Evolutionary conservation across 768 basidiomycete genomes (phyloP).

Genomic region (Collybia mongolica): DNA sequence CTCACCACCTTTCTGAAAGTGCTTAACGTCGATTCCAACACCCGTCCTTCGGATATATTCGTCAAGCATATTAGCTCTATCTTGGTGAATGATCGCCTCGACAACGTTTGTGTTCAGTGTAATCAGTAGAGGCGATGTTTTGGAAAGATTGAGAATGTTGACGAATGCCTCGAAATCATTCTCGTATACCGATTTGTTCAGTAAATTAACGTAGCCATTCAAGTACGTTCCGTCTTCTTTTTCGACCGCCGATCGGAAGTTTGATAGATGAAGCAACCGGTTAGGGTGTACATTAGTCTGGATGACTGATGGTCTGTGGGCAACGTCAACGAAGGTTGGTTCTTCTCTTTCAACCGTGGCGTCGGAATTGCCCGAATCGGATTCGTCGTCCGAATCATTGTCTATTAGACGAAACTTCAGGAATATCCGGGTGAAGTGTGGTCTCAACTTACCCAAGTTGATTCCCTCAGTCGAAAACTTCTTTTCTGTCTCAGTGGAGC

Average conservation of each 20-base stretch:
- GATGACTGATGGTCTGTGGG: constrained; percentile 44
- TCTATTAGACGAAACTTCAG: constrained; percentile 13
- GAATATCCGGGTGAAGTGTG: background rate
- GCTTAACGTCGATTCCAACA: constrained; percentile 30
- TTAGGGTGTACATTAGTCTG: constrained; percentile 37
- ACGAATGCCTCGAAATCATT: constrained; percentile 52
- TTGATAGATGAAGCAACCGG: constrained; percentile 27
- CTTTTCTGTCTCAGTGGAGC: constrained; percentile 32
- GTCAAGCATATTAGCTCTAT: constrained; percentile 52
- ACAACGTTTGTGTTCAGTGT: constrained; percentile 21
- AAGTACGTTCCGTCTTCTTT: constrained; percentile 3
- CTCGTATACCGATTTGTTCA: constrained; percentile 37
- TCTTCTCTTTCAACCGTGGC: constrained; percentile 34
- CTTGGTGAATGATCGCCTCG: constrained; percentile 30
- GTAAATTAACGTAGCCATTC: constrained; percentile 11
- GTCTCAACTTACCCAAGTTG: constrained; percentile 27
- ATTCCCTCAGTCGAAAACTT: constrained; percentile 32
- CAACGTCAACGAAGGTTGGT: constrained; percentile 51
- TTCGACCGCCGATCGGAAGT: background rate
- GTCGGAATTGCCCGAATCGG: constrained; percentile 37
- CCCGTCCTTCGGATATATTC: constrained; percentile 57
- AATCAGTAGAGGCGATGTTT: constrained; percentile 27
- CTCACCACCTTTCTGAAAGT: constrained; percentile 19
- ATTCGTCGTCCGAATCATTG: constrained; percentile 34
- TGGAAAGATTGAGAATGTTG: constrained; percentile 44